Evolutionary conservation across 768 basidiomycete genomes (phyloP), one percentile per base, ranked within the genome.

Genomic region (Auriscalpium orientale): DNA sequence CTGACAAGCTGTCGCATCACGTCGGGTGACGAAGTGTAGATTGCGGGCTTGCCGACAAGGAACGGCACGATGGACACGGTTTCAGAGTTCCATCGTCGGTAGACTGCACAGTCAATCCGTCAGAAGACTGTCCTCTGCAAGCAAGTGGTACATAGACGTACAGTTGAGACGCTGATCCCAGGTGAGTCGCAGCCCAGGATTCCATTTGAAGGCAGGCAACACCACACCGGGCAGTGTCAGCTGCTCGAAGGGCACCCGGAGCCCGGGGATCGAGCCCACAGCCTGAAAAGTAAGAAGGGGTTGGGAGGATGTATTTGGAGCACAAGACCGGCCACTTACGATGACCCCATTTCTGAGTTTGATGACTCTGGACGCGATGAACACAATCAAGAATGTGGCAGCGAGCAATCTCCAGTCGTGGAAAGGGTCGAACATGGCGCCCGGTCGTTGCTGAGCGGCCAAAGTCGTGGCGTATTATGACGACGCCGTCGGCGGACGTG

Each of bases 61-160:
- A 72, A 74, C 0, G 76, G 69, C 1, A 77, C 70, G 10, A 77
- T 56, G 1, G 76, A 74, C 10, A 78, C 64, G 28, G 64, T 75
- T 43, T 79, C 77, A 37, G 56, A 70, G n/a, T 66, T 63, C 46
- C 68, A 68, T 56, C 76, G 76, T 4, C 73, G 73, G 76, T 54
- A 61, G 8, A 44, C 33, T 40, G 50, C 21, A 7, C 40, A 43
- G 18, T 13, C 13, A 43, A 4, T 18, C 4, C 15, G 15, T 43
- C 18, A 13, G 18, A 43, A 13, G 15, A 18, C 40, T 43, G 40
- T 15, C 40, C 15, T 43, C 15, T 43, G 18, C 40, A 40, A 16
- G 38, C 9, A 9, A 16, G 16, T 40, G 38, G 10, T 40, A 16
- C 38, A 43, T 4, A 4, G 6, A 18, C 40, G 15, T 8, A 43